phyloP scores from a whole-genome alignment of 768 basidiomycete genomes.

The Amanita inopinata region DNA sequence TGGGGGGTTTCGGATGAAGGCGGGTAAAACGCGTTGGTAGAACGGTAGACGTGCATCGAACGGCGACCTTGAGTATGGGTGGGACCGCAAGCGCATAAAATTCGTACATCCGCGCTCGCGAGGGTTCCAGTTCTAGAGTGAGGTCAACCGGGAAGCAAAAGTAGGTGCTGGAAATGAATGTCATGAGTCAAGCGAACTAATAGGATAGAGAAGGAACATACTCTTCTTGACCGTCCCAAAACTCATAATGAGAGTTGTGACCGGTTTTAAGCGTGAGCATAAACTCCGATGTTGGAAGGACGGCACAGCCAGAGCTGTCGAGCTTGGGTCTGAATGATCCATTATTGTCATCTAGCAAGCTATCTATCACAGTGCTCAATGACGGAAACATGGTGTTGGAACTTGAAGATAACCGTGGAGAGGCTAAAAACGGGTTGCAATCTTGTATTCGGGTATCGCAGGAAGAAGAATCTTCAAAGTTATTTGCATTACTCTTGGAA shows the following conservation, averaged over 20 bases:
- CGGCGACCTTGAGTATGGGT: not conserved
- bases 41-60: not conserved
- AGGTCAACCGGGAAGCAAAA: slow-evolving; percentile 1
- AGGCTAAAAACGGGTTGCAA: not conserved
- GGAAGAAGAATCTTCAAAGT: not conserved
- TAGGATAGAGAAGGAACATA: not conserved
- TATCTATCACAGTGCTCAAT: not conserved
- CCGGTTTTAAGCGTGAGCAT: not conserved
- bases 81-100: not conserved
- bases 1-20: not conserved
- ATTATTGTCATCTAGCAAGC: not conserved
- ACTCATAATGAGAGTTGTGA: slow-evolving; percentile 3
- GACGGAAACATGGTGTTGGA: slow-evolving; percentile 4
- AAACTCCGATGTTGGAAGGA: slow-evolving; percentile 4
- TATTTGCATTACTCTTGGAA: not conserved
- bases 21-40: slow-evolving; percentile 2
- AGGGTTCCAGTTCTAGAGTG: not conserved
- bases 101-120: slow-evolving; percentile 1
- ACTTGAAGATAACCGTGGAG: not conserved
- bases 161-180: not conserved
- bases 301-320: not conserved
- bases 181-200: not conserved
- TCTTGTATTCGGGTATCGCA: not conserved
- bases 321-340: not conserved
- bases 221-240: slow-evolving; percentile 3